phyloP scores from a whole-genome alignment of 441 rosid genomes.

The Flueggea neowawraea region DNA sequence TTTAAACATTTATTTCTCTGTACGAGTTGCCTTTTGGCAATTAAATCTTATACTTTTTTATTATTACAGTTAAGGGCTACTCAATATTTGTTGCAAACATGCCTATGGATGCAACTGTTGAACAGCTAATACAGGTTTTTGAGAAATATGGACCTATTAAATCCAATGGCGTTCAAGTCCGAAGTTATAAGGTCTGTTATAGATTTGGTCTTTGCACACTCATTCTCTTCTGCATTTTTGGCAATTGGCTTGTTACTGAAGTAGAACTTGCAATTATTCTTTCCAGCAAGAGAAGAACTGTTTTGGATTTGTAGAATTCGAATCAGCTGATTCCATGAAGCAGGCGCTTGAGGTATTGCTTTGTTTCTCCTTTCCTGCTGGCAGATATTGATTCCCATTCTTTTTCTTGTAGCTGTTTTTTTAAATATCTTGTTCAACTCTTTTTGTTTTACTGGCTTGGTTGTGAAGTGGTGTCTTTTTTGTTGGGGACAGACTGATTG shows the following conservation, averaged over 20 bases:
- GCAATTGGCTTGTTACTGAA: slow-evolving; percentile 5
- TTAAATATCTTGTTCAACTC: background rate
- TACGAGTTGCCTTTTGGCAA: background rate
- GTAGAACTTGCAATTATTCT: background rate
- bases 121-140: slow-evolving; percentile 71
- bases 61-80: slow-evolving; percentile 64
- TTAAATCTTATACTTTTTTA: background rate
- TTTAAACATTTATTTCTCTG: background rate
- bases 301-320: slow-evolving; percentile 97
- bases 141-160: slow-evolving; percentile 81
- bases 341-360: slow-evolving; percentile 61
- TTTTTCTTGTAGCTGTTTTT: background rate
- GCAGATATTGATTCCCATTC: background rate
- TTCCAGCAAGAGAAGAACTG: slow-evolving; percentile 39
- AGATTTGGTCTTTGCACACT: slow-evolving; percentile 1
- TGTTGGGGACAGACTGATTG: background rate
- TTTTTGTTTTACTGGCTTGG: background rate
- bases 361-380: background rate
- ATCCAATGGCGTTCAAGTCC: slow-evolving; percentile 87
- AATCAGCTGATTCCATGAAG: slow-evolving; percentile 59
- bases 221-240: slow-evolving; percentile 16
- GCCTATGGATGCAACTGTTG: slow-evolving; percentile 70
- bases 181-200: slow-evolving; percentile 74
- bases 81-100: slow-evolving; percentile 86
- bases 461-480: background rate